These are phyloP conservation scores for Chenopodium suecicum DNA, from an alignment of 148 eudicot species.

Conservation along the genomic window DNA sequence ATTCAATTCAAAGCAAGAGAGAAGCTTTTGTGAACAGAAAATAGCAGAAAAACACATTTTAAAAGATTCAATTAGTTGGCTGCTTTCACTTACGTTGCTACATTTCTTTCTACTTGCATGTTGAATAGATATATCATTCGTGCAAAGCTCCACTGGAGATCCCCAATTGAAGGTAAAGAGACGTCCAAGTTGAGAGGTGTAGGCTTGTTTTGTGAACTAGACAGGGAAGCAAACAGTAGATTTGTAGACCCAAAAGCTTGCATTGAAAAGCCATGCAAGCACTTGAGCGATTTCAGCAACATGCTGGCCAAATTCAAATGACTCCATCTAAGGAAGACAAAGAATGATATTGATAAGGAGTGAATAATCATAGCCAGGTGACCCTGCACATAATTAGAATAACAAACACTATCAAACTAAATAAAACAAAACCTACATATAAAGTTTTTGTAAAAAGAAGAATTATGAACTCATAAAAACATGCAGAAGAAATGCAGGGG, in stretches of 20 bases:
- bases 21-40: not conserved
- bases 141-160: slow-evolving; percentile 64
- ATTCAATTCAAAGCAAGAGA: not conserved
- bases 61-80: not conserved
- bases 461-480: not conserved
- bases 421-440: not conserved
- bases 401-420: slow-evolving; percentile 6
- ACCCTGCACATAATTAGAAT: slow-evolving; percentile 50
- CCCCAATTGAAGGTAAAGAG: slow-evolving; percentile 66
- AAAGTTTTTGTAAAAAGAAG: not conserved
- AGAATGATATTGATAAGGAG: slow-evolving; percentile 41
- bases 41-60: not conserved
- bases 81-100: slow-evolving; percentile 68
- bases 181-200: slow-evolving; percentile 79
- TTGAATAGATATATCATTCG: slow-evolving; percentile 79
- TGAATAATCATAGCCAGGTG: slow-evolving; percentile 34
- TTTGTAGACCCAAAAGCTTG: slow-evolving; percentile 42
- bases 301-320: slow-evolving; percentile 34
- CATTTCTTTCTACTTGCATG: slow-evolving; percentile 85
- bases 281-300: slow-evolving; percentile 30
- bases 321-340: slow-evolving; percentile 45
- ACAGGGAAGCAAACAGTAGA: slow-evolving; percentile 68
- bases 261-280: slow-evolving; percentile 33
- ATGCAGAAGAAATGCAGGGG: not conserved
- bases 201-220: slow-evolving; percentile 70